phyloP scores from a whole-genome alignment of 1,139 yeast genomes.

The Pichia sp. region DNA sequence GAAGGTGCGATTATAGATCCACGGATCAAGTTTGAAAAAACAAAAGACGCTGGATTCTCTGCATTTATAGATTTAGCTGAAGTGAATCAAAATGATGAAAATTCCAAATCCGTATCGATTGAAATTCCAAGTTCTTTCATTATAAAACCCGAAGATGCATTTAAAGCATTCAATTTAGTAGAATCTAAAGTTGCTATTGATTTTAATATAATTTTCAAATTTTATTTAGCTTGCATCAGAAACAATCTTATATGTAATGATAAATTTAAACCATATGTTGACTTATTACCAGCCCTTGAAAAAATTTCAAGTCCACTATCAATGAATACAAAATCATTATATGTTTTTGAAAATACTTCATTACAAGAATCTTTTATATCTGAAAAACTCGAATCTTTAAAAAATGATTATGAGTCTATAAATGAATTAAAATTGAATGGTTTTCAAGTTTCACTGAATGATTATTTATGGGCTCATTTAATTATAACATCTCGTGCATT shows the following conservation, averaged over 20 bases:
- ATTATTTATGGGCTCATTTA: slow-evolving; percentile 69
- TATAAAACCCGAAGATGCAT: slow-evolving; percentile 22
- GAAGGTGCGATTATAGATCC: slow-evolving; percentile 18
- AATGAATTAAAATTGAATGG: neutral
- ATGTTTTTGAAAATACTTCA: slow-evolving; percentile 56
- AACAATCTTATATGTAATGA: neutral
- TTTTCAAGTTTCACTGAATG: slow-evolving; percentile 51
- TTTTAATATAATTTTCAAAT: slow-evolving; percentile 16
- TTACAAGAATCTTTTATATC: slow-evolving; percentile 17
- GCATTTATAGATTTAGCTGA: slow-evolving; percentile 3
- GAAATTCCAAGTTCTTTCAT: slow-evolving; percentile 20
- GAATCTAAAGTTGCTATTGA: slow-evolving; percentile 3
- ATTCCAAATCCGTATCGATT: neutral
- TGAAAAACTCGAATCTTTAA: slow-evolving; percentile 8
- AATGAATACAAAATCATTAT: slow-evolving; percentile 47
- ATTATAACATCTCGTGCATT: slow-evolving; percentile 79
- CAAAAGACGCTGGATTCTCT: slow-evolving; percentile 17
- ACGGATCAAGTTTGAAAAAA: slow-evolving; percentile 15
- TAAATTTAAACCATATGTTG: slow-evolving; percentile 43
- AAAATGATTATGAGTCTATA: slow-evolving; percentile 15
- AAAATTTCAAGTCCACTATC: slow-evolving; percentile 57
- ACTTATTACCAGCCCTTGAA: slow-evolving; percentile 46
- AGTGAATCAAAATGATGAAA: neutral
- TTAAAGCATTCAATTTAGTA: slow-evolving; percentile 7
- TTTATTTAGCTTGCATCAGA: slow-evolving; percentile 17